These are phyloP conservation scores for Harringtonia aguacate DNA, from an alignment of 2,329 filamentous ascomycete genomes.

Conservation along the genomic window DNA sequence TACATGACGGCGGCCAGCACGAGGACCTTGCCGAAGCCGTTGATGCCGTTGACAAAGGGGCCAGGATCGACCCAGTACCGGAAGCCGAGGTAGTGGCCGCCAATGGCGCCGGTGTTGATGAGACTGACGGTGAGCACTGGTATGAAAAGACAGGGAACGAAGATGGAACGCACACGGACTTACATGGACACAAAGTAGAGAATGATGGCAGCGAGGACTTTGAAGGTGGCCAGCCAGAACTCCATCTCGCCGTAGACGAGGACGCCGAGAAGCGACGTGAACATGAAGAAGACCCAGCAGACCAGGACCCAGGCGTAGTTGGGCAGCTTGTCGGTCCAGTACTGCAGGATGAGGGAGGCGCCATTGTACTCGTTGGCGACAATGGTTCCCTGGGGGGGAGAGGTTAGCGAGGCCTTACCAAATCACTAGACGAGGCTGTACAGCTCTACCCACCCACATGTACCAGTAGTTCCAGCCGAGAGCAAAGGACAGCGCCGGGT, in stretches of 20 bases:
- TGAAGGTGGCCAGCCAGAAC: slow-evolving; percentile 32
- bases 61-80: slow-evolving; percentile 35
- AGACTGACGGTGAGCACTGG: slow-evolving; percentile 23
- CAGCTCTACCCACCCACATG: slow-evolving; percentile 31
- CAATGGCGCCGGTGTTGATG: slow-evolving; percentile 26
- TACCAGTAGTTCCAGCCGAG: slow-evolving; percentile 41
- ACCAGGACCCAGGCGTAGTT: slow-evolving; percentile 33
- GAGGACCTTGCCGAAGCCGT: slow-evolving; percentile 29
- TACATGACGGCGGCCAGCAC: slow-evolving; percentile 19
- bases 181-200: slow-evolving; percentile 38
- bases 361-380: slow-evolving; percentile 12
- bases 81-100: slow-evolving; percentile 20
- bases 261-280: slow-evolving; percentile 21
- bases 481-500: slow-evolving; percentile 33
- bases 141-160: slow-evolving; percentile 24
- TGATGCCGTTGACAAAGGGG: slow-evolving; percentile 41
- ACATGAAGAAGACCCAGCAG: slow-evolving; percentile 22
- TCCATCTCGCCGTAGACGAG: slow-evolving; percentile 31
- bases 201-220: slow-evolving; percentile 22
- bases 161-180: slow-evolving; percentile 15
- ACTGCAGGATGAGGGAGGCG: slow-evolving; percentile 25
- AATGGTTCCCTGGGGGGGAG: slow-evolving; percentile 2
- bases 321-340: slow-evolving; percentile 33
- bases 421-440: no score
- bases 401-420: neutral